A percentile compares a stretch with the other conserved stretches of the same genome.
phyloP scores from a whole-genome alignment of 805 yeast species.

The Saturnispora zaruensis region DNA sequence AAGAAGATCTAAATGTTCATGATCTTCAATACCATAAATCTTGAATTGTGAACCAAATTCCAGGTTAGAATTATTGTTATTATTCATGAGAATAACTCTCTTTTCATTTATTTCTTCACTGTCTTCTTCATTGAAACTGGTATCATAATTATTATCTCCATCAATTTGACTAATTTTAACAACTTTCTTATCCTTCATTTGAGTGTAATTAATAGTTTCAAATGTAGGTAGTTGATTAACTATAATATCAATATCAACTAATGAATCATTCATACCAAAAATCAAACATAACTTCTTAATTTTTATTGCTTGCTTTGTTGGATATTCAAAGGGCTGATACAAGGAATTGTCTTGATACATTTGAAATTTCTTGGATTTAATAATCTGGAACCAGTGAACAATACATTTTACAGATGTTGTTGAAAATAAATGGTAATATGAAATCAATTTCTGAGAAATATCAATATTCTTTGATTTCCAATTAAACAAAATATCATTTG shows the following conservation, averaged over 20 bases:
- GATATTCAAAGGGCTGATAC: slow-evolving; percentile 41
- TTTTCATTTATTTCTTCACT: neutral
- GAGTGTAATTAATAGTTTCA: slow-evolving; percentile 7
- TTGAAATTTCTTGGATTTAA: slow-evolving; percentile 67
- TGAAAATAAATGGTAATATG: slow-evolving; percentile 82
- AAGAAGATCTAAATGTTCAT: slow-evolving; percentile 85
- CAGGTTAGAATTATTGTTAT: neutral
- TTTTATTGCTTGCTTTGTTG: slow-evolving; percentile 41
- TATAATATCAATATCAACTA: slow-evolving; percentile 80
- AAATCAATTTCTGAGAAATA: slow-evolving; percentile 62
- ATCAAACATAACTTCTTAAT: slow-evolving; percentile 62
- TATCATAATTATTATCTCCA: slow-evolving; percentile 1
- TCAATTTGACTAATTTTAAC: slow-evolving; percentile 6
- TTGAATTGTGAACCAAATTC: slow-evolving; percentile 12
- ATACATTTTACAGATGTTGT: slow-evolving; percentile 86
- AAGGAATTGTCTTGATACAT: slow-evolving; percentile 73
- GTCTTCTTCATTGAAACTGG: neutral
- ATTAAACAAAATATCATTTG: slow-evolving; percentile 61
- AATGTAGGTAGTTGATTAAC: slow-evolving; percentile 35
- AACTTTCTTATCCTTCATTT: slow-evolving; percentile 5
- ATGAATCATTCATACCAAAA: slow-evolving; percentile 75
- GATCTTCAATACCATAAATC: slow-evolving; percentile 47
- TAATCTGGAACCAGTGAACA: slow-evolving; percentile 95
- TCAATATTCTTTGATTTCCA: slow-evolving; percentile 75
- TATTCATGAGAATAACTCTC: neutral